These are phyloP conservation scores for Trichoderma virens DNA, from an alignment of 495 filamentous ascomycete genomes.

Conservation along the genomic window DNA sequence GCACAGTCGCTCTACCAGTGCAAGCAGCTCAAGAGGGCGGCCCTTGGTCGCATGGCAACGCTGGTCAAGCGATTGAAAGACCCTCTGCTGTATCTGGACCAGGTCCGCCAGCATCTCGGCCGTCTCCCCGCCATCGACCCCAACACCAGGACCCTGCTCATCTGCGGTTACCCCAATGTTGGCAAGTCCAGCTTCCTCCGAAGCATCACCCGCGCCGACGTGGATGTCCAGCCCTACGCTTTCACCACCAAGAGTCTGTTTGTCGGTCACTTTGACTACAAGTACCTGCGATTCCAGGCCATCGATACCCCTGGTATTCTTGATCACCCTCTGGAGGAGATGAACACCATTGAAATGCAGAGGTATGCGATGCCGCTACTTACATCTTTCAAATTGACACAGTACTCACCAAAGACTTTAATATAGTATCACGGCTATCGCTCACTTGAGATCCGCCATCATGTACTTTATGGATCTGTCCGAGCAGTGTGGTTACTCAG, in stretches of 20 bases:
- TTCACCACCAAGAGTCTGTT: slow-evolving; percentile 98
- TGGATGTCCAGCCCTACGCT: slow-evolving; percentile 95
- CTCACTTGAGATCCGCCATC: slow-evolving; percentile 87
- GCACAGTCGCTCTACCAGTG: slow-evolving; percentile 79
- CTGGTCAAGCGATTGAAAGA: slow-evolving; percentile 91
- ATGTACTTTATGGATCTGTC: slow-evolving; percentile 98
- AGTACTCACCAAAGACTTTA: not conserved
- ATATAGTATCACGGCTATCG: slow-evolving; percentile 78
- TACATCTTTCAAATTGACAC: not conserved
- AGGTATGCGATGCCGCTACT: not conserved
- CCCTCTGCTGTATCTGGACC: slow-evolving; percentile 89
- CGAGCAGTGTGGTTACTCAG: slow-evolving; percentile 94
- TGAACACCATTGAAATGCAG: slow-evolving; percentile 99
- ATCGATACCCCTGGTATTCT: slow-evolving; percentile 81
- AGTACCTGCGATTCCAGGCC: slow-evolving; percentile 89
- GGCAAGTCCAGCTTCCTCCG: slow-evolving; percentile 93
- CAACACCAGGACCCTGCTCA: slow-evolving; percentile 87
- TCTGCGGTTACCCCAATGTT: slow-evolving; percentile 96
- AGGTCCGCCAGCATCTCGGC: slow-evolving; percentile 94
- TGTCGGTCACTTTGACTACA: slow-evolving; percentile 98
- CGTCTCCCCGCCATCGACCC: slow-evolving; percentile 97
- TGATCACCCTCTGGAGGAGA: slow-evolving; percentile 96
- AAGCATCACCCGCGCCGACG: slow-evolving; percentile 88
- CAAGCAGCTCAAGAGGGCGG: slow-evolving; percentile 45
- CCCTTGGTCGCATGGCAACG: slow-evolving; percentile 84